Percentiles rank a stretch among this genome's conserved stretches.
These are phyloP conservation scores for Heimioporus punctisporus DNA, from an alignment of 1,284 basidiomycete species.

Conservation along the genomic window DNA sequence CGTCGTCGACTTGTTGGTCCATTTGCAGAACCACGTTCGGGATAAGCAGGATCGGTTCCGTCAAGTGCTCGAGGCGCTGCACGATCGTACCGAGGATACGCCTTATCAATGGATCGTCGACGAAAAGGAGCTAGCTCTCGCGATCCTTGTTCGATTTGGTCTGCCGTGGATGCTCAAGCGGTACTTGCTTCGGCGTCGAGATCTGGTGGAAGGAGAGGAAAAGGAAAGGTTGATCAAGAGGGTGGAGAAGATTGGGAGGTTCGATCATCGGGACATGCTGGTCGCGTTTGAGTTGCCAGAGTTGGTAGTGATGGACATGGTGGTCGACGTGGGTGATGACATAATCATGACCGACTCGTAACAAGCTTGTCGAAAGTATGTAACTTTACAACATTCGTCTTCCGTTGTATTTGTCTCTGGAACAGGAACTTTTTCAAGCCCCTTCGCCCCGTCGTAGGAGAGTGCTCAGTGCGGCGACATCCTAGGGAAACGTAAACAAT, in stretches of 20 bases:
- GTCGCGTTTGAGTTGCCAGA: constrained; percentile 19
- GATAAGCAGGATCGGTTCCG: constrained; percentile 24
- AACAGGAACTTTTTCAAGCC: too few species aligned
- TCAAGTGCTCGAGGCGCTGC: constrained; percentile 25
- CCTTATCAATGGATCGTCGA: constrained; percentile 29
- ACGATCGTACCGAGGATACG: constrained; percentile 23
- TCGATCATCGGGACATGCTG: constrained; percentile 25
- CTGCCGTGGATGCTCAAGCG: constrained; percentile 32
- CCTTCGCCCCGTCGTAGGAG: too few species aligned
- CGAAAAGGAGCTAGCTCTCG: constrained; percentile 27
- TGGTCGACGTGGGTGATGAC: neutral
- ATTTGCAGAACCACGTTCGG: constrained; percentile 20
- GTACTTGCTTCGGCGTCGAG: constrained; percentile 24
- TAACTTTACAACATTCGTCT: too few species aligned
- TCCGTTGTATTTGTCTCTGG: too few species aligned
- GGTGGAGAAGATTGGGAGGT: constrained; percentile 24
- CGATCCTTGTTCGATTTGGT: constrained; percentile 23
- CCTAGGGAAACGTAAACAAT: too few species aligned
- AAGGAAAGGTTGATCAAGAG: constrained; percentile 18
- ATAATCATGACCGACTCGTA: constrained; percentile 8
- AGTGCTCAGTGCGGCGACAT: too few species aligned
- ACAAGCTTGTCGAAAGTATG: too few species aligned
- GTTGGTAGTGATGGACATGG: constrained; percentile 6
- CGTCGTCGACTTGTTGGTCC: constrained; percentile 24
- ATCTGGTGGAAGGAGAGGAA: constrained; percentile 16